These are phyloP conservation scores for Alternaria sp. DNA, from an alignment of 2,329 filamentous ascomycete species.

Conservation along the genomic window DNA sequence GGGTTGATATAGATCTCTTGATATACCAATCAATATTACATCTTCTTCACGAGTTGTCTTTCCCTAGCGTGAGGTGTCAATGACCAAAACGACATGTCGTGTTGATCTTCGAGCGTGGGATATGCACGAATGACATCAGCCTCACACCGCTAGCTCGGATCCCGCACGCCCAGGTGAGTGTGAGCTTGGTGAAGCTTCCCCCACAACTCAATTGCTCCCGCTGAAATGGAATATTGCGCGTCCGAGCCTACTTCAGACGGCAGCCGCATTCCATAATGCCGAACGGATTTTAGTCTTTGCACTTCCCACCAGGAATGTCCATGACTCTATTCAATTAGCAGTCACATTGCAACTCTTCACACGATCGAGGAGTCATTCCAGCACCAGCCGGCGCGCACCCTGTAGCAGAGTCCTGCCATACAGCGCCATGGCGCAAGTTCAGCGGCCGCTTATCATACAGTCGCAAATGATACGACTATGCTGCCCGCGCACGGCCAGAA, in stretches of 20 bases:
- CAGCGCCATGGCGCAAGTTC: conserved; percentile 37
- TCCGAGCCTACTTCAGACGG: neutral
- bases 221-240: neutral
- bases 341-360: neutral
- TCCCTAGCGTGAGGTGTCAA: neutral
- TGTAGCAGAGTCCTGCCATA: neutral
- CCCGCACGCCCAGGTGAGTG: conserved; percentile 2
- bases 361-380: neutral
- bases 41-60: neutral
- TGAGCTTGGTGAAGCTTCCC: conserved; percentile 12
- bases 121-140: neutral
- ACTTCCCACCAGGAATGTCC: neutral
- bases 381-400: neutral
- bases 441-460: conserved; percentile 45
- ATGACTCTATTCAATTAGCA: conserved; percentile 6
- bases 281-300: neutral
- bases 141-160: neutral
- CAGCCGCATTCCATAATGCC: neutral
- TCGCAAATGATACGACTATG: conserved; percentile 44
- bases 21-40: neutral
- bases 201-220: conserved; percentile 6
- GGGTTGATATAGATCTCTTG: neutral
- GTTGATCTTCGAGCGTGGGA: neutral
- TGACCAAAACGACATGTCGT: neutral
- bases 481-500: conserved; percentile 34